Conservation (phyloP, 441 rosid species). For the Bruguiera hainesii region DNA sequence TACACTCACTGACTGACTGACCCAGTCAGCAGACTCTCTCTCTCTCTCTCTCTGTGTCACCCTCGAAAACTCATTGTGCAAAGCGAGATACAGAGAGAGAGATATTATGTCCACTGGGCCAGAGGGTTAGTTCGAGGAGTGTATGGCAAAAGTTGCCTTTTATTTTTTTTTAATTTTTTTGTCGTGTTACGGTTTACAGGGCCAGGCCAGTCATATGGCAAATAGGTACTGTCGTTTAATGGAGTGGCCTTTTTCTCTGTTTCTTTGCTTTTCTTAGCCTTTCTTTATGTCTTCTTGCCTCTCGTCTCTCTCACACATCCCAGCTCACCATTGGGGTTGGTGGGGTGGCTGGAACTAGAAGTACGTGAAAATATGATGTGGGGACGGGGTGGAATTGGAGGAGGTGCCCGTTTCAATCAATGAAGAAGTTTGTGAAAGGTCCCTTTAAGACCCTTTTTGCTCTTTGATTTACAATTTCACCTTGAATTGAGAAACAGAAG, state of each 20-base stretch:
- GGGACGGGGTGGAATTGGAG: too few relatives aligned
- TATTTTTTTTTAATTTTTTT: not conserved
- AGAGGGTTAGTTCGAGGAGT: not conserved
- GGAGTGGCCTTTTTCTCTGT: too few relatives aligned
- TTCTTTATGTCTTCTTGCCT: too few relatives aligned
- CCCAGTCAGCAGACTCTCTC: not conserved
- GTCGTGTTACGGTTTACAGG: not conserved
- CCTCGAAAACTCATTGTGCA: not conserved
- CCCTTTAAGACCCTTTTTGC: not conserved
- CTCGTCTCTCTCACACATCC: too few relatives aligned
- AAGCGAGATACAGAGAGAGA: not conserved
- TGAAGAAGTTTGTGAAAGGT: too few relatives aligned
- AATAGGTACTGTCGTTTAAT: not conserved
- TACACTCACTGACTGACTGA: not conserved
- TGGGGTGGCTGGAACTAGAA: too few relatives aligned
- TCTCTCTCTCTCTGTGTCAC: not conserved
- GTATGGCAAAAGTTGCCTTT: not conserved
- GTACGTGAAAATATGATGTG: too few relatives aligned
- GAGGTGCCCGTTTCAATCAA: too few relatives aligned
- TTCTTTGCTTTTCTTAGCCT: too few relatives aligned
- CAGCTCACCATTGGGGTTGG: too few relatives aligned
- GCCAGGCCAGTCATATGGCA: not conserved
- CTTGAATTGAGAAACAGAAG: too few relatives aligned
- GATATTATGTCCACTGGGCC: not conserved
- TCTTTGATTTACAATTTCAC: not conserved